phyloP scores from a whole-genome alignment of 2,329 filamentous ascomycete genomes.

The Penicillium brasilianum region DNA sequence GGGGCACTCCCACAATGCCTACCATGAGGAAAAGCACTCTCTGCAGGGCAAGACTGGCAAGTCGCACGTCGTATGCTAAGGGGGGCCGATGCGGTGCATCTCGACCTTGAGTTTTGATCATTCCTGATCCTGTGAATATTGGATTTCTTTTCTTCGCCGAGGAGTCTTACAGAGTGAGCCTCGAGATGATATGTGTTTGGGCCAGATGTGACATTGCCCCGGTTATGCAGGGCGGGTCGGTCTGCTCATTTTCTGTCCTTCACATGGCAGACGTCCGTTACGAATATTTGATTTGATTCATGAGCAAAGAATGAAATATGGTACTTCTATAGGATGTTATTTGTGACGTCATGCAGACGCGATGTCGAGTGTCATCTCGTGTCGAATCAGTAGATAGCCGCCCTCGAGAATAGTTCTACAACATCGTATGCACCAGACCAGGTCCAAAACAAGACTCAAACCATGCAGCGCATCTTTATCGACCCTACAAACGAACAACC shows the following conservation, averaged over 20 bases:
- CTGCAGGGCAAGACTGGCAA: constrained; percentile 90
- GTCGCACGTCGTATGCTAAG: constrained; percentile 82
- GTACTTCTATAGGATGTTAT: background rate
- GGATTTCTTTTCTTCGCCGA: background rate
- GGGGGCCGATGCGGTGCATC: background rate
- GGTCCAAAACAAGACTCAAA: background rate
- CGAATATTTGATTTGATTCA: constrained; percentile 7
- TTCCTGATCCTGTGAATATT: background rate
- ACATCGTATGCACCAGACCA: too few relatives aligned
- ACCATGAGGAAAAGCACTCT: constrained; percentile 78
- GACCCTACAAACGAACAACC: constrained; percentile 43
- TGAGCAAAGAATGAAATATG: background rate
- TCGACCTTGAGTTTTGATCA: background rate
- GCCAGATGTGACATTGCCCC: background rate
- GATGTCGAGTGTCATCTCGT: background rate
- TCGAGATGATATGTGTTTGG: background rate
- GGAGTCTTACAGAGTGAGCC: background rate
- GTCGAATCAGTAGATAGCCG: background rate
- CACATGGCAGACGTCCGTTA: constrained; percentile 12
- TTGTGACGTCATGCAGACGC: constrained; percentile 5
- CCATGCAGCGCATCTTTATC: constrained; percentile 32
- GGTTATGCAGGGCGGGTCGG: background rate
- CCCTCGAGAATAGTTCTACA: background rate
- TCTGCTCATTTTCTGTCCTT: constrained; percentile 4
- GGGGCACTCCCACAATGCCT: constrained; percentile 58